Conservation (phyloP, 768 basidiomycete species). For the Mycena rebaudengoi region DNA sequence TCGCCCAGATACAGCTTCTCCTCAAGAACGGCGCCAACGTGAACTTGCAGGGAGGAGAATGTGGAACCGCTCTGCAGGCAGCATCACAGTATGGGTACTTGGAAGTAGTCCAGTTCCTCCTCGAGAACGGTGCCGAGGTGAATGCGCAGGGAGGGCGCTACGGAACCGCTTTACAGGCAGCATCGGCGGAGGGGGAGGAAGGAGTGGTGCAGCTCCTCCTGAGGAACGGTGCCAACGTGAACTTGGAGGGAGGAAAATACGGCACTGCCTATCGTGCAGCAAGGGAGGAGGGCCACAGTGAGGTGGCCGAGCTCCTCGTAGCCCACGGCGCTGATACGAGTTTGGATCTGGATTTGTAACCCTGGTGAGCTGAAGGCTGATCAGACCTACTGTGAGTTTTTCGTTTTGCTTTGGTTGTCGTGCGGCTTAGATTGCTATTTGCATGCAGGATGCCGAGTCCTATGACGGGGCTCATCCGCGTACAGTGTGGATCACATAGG, state of each 20-base stretch:
- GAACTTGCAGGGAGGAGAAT: background rate
- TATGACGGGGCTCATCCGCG: too few species aligned
- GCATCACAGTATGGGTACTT: background rate
- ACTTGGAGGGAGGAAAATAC: background rate
- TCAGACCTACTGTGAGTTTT: too few species aligned
- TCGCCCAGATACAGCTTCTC: background rate
- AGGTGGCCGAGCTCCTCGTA: background rate
- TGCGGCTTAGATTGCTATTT: too few species aligned
- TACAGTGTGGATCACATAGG: too few species aligned
- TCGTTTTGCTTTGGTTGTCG: too few species aligned
- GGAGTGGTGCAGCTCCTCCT: background rate
- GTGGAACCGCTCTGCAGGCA: background rate
- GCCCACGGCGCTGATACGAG: background rate
- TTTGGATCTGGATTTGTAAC: too few species aligned
- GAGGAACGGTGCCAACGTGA: background rate
- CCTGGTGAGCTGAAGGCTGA: too few species aligned
- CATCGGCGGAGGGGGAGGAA: background rate
- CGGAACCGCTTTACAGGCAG: too few species aligned
- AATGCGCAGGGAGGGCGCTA: background rate
- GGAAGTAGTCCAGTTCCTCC: background rate
- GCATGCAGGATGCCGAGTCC: too few species aligned
- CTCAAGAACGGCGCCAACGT: background rate
- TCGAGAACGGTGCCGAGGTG: background rate
- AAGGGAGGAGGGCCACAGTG: background rate
- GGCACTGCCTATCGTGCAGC: background rate